A percentile compares a stretch with the other conserved stretches of the same genome.
phyloP scores from a whole-genome alignment of 352 stramenopile species.

The Phytopythium vexans region DNA sequence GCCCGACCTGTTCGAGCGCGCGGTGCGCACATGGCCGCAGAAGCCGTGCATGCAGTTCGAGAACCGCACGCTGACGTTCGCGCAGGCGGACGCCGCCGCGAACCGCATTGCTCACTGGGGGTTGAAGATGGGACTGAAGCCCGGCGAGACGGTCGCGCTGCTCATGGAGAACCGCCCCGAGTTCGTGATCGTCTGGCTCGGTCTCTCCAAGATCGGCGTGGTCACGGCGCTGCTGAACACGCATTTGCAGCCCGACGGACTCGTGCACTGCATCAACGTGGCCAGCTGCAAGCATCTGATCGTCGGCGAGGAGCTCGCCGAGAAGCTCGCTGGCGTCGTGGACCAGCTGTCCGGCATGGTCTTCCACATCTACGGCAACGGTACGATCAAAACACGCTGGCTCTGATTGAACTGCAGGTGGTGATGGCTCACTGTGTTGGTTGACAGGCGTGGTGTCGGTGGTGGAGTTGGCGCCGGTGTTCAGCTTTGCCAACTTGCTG shows the following conservation, averaged over 20 bases:
- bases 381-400: conserved; percentile 9
- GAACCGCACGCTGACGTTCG: conserved; percentile 44
- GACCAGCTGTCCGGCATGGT: conserved; percentile 29
- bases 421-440: conserved; percentile 6
- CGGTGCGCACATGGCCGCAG: conserved; percentile 46
- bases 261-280: conserved; percentile 78
- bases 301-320: conserved; percentile 61
- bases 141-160: conserved; percentile 70
- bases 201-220: conserved; percentile 80
- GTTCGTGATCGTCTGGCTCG: conserved; percentile 82
- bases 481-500: conserved; percentile 42
- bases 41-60: conserved; percentile 66
- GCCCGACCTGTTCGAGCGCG: conserved; percentile 60
- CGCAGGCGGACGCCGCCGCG: conserved; percentile 51
- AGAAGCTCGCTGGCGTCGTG: conserved; percentile 32
- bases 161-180: conserved; percentile 87
- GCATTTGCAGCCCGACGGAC: conserved; percentile 50
- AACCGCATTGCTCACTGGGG: conserved; percentile 82
- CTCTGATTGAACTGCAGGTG: not conserved
- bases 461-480: conserved; percentile 7
- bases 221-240: conserved; percentile 86
- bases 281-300: conserved; percentile 61
- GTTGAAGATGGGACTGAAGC: conserved; percentile 35
- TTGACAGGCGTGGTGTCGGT: conserved; percentile 15
- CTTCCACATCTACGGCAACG: conserved; percentile 56